Evolutionary conservation across 2,329 filamentous ascomycete species (phyloP), one percentile per base, ranked within the genome.

Genomic region (Paracoccidioides brasiliensis): DNA sequence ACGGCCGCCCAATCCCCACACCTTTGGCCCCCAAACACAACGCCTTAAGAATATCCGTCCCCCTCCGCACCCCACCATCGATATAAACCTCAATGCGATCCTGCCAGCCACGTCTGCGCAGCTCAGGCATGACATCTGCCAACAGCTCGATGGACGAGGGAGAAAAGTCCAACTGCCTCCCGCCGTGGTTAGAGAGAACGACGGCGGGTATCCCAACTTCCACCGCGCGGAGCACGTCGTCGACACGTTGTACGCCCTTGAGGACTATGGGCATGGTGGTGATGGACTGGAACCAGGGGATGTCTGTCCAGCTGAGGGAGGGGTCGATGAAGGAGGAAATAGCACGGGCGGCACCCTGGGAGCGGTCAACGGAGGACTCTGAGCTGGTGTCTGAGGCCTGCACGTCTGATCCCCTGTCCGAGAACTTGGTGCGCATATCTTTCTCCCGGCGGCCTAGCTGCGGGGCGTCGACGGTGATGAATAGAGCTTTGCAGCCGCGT

Each of bases 261-360:
- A 98, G 81, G 54, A 97, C 81, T 67, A 98, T 94, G 55, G 93
- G 93, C 85, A 97, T 95, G 60, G 83, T 83, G 35, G 93, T 98
- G 67, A 97, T 88, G 64, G 81, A 82, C 63, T 82, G 76, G 76
- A 98, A 95, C 90, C 90, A 98, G 1, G 91, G 81, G 49, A 95
- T 89, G 66, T 97, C 93, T 64, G 86, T 86, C 93, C 93, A 98
- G 67, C 81, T 86, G 9, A 98, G 79, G n/a, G 80, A 79, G 1
- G 93, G 93, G 76, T 98, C 93, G 74, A 98, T 98, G 72, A 98
- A 98, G 57, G 82, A 89, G 35, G 88, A 95, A 66, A 98, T 98
- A 59, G 93, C 93, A 59, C 93, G 83, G 5, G 93, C 91, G 1
- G 91, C 93, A 52, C 93, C 93, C 75, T 98, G 93, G 15, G 83